phyloP scores from a whole-genome alignment of 306 rosid genomes.

The Citrullus mucosospermus region DNA sequence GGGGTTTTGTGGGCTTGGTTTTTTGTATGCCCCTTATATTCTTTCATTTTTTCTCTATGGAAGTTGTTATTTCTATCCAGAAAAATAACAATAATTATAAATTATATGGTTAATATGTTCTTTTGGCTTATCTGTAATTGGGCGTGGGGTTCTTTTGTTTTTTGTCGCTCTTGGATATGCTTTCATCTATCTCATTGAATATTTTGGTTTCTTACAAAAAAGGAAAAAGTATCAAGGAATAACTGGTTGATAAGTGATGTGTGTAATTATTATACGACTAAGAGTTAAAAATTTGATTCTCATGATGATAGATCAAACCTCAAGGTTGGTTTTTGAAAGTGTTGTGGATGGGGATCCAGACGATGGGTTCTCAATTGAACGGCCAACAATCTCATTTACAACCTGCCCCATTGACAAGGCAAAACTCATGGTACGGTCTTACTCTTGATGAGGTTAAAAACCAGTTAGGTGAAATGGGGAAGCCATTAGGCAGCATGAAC shows the following conservation, averaged over 20 bases:
- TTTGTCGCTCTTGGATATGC: too few species aligned
- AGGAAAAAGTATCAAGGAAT: too few species aligned
- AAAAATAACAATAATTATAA: too few species aligned
- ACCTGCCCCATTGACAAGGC: slow-evolving; percentile 30
- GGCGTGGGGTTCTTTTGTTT: too few species aligned
- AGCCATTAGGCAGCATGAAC: slow-evolving; percentile 57
- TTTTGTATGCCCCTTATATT: too few species aligned
- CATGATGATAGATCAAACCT: neutral
- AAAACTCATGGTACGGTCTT: slow-evolving; percentile 54
- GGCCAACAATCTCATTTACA: slow-evolving; percentile 56
- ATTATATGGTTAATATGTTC: too few species aligned
- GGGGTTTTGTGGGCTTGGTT: too few species aligned
- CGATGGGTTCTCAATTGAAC: slow-evolving; percentile 53
- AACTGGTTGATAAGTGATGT: neutral
- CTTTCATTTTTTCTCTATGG: too few species aligned
- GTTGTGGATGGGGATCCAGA: slow-evolving; percentile 61
- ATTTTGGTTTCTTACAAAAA: too few species aligned
- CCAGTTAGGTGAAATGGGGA: slow-evolving; percentile 40
- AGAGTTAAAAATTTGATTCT: neutral
- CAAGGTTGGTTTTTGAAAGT: slow-evolving; percentile 9
- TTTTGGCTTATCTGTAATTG: too few species aligned
- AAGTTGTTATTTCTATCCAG: too few species aligned
- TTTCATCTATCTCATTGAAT: too few species aligned
- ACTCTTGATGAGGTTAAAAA: slow-evolving; percentile 51
- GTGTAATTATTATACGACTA: neutral